Conservation (phyloP, 768 basidiomycete genomes). For the Macrolepiota albuminosa region DNA sequence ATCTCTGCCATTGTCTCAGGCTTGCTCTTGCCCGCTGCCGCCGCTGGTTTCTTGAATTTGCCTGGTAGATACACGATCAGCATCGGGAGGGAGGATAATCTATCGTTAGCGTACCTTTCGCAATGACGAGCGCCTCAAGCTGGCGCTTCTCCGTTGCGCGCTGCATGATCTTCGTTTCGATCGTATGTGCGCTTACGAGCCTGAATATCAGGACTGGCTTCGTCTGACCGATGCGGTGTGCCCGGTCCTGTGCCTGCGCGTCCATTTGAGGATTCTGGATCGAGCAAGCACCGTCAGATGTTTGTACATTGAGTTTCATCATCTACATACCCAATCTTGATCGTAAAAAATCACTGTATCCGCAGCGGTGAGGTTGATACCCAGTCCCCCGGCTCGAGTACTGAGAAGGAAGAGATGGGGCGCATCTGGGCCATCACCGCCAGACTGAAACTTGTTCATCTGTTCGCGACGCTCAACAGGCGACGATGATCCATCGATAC, state of each 20-base stretch:
- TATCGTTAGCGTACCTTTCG: slow-evolving; percentile 57
- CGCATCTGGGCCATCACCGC: slow-evolving; percentile 54
- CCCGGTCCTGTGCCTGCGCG: slow-evolving; percentile 91
- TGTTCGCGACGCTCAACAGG: slow-evolving; percentile 80
- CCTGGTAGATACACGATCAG: slow-evolving; percentile 32
- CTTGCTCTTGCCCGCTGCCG: slow-evolving; percentile 42
- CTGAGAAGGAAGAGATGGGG: slow-evolving; percentile 77
- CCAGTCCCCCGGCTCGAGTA: slow-evolving; percentile 75
- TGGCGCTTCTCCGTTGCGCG: slow-evolving; percentile 83
- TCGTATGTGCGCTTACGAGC: slow-evolving; percentile 79
- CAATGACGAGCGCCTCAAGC: slow-evolving; percentile 93
- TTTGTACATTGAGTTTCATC: background rate
- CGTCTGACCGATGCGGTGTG: slow-evolving; percentile 94
- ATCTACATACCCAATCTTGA: slow-evolving; percentile 71
- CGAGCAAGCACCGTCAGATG: background rate
- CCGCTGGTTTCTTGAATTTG: slow-evolving; percentile 77
- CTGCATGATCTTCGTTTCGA: slow-evolving; percentile 91
- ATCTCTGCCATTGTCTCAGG: slow-evolving; percentile 73
- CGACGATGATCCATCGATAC: slow-evolving; percentile 86
- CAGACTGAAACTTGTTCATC: slow-evolving; percentile 81
- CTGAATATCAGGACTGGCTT: slow-evolving; percentile 88
- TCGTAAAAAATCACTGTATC: slow-evolving; percentile 95
- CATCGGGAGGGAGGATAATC: background rate
- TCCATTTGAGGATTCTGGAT: slow-evolving; percentile 92
- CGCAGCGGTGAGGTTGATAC: slow-evolving; percentile 76